Percentiles rank a stretch among this genome's conserved stretches.
phyloP scores from a whole-genome alignment of 306 rosid genomes.

The Medicago arabica region DNA sequence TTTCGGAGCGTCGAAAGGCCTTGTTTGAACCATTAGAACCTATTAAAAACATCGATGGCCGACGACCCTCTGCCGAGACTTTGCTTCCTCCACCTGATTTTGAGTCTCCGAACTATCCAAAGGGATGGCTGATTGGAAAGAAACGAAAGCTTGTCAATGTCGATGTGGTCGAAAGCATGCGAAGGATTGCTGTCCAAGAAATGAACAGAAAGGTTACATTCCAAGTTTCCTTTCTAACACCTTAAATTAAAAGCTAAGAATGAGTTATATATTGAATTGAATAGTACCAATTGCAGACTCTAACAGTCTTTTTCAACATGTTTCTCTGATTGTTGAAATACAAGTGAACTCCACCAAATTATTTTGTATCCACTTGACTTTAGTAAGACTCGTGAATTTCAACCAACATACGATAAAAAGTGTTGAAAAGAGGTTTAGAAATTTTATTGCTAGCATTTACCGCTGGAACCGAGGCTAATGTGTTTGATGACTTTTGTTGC shows the following conservation, averaged over 20 bases:
- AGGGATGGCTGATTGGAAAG: slow-evolving; percentile 93
- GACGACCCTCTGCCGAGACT: slow-evolving; percentile 72
- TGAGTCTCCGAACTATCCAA: slow-evolving; percentile 76
- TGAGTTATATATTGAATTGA: too few species aligned
- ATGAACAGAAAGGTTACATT: slow-evolving; percentile 91
- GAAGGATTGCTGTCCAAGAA: slow-evolving; percentile 92
- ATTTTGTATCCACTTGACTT: background rate
- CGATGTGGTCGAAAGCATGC: slow-evolving; percentile 95
- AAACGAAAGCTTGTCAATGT: slow-evolving; percentile 95
- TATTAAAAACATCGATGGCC: slow-evolving; percentile 54
- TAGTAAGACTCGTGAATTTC: background rate
- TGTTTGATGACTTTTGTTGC: slow-evolving; percentile 15
- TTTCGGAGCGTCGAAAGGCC: slow-evolving; percentile 69
- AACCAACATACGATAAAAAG: background rate
- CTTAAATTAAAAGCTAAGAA: too few species aligned
- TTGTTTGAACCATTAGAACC: slow-evolving; percentile 92
- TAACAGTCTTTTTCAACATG: background rate
- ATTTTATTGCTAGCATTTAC: background rate
- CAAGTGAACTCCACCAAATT: background rate
- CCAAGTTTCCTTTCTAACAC: slow-evolving; percentile 12
- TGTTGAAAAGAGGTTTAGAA: background rate
- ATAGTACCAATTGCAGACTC: background rate
- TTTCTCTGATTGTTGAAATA: background rate
- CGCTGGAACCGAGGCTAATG: background rate
- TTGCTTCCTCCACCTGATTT: slow-evolving; percentile 96